These are phyloP conservation scores for Ramalina peruviana DNA, from an alignment of 495 filamentous ascomycete genomes.

Conservation along the genomic window DNA sequence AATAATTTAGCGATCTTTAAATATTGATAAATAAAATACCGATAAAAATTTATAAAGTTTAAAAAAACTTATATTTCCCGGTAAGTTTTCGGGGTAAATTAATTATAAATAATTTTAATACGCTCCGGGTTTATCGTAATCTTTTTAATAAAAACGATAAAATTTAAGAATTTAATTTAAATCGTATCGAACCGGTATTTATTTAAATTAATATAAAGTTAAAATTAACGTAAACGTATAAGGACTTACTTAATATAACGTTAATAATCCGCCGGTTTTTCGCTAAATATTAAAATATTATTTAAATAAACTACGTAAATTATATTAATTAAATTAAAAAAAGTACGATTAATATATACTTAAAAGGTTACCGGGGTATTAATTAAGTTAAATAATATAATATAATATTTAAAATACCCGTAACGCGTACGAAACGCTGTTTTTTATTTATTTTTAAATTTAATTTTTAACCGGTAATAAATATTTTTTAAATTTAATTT, in stretches of 20 bases:
- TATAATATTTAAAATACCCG: not conserved
- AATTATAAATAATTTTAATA: not conserved
- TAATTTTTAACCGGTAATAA: not conserved
- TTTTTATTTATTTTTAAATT: not conserved
- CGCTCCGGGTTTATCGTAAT: not conserved
- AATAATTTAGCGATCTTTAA: not conserved
- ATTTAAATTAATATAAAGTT: no score
- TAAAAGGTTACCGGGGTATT: not conserved
- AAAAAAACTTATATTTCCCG: not conserved
- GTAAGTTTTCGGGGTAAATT: no score
- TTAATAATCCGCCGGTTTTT: no score
- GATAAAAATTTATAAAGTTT: conserved; percentile 4
- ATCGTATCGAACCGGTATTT: conserved; percentile 22
- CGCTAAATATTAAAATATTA: not conserved
- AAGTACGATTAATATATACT: not conserved
- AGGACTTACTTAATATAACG: no score
- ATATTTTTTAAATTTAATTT: not conserved
- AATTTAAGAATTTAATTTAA: not conserved
- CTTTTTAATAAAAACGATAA: not conserved
- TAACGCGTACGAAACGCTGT: not conserved
- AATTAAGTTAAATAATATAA: not conserved
- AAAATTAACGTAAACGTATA: no score
- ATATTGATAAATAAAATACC: not conserved
- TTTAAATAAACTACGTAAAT: not conserved
- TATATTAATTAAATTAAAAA: not conserved